Base-by-base conservation (phyloP, 2,329 filamentous ascomycete species). In the Phyllosticta ampelicida region DNA sequence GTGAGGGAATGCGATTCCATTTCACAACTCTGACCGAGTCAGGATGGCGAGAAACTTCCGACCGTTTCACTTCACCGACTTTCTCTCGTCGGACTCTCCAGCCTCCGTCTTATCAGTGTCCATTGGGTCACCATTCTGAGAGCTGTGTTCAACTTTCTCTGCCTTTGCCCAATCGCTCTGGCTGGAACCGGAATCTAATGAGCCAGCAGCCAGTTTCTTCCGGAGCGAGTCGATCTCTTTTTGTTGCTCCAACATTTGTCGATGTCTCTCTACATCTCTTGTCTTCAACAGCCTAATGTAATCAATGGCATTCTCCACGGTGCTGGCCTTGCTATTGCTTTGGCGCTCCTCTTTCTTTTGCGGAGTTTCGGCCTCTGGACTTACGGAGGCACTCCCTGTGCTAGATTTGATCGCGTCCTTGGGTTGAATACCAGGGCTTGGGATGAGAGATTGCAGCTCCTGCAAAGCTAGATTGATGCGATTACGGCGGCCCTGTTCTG, bases 261-360 rank as follows among this genome's bases (percentile, higher is more conserved):
- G 76, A 55, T 84, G 85, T 20, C 85, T 84, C 30, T 83, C 81
- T 2, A 79, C 80, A 16, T 90, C 75, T 68, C 95, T 87, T 65
- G 82, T 77, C 72, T 95, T 85, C 61, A 99, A 74, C 61, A 85
- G 81, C 72, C 89, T 92, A 74, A 99, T 96, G 69, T 97, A 96
- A 59, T 91, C 86, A 66, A 97, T 97, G 1, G 94, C 94, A 74
- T 89, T 86, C 73, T 99, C 94, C n/a, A 99, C 94, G 0, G 95
- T 96, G 64, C 89, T 95, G 1, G 94, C 94, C 71, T 97, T 99
- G 74, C 90, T 96, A 66, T 86, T 90, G 29, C 87, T 84, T 55
- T 83, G 80, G 20, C 48, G 29, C 10, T 74, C 76, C 9, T 67
- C 65, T 60, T 67, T 66, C 60, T 73, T 75, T 51, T 50, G 26